Conservation (phyloP, 306 rosid species). For the Rosa multiflora region DNA sequence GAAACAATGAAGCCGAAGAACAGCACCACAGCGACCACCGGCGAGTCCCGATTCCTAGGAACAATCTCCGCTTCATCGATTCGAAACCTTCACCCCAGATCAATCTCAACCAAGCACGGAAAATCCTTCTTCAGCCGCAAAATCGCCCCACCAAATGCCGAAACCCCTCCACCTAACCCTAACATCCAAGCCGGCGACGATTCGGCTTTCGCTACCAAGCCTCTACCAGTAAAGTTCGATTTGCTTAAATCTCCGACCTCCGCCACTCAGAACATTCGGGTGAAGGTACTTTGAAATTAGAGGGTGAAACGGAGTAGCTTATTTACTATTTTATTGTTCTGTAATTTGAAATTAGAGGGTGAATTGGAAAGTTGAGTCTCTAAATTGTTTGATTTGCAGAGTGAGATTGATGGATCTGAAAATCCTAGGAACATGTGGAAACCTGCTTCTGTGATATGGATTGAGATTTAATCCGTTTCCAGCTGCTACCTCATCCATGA, state of each 20-base stretch:
- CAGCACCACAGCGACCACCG: slow-evolving; percentile 23
- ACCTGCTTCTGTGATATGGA: too few species aligned
- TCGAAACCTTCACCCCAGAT: slow-evolving; percentile 74
- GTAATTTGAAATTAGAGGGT: not conserved
- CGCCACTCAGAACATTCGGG: slow-evolving; percentile 30
- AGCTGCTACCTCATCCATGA: too few species aligned
- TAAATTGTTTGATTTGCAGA: slow-evolving; percentile 21
- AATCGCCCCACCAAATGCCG: slow-evolving; percentile 36
- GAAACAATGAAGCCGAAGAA: slow-evolving; percentile 42
- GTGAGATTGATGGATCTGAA: slow-evolving; percentile 17
- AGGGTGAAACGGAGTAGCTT: not conserved
- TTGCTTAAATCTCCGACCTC: slow-evolving; percentile 24
- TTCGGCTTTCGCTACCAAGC: slow-evolving; percentile 26
- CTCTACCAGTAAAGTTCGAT: slow-evolving; percentile 22
- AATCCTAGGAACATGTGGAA: too few species aligned
- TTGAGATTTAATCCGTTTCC: too few species aligned
- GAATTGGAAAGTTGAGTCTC: not conserved
- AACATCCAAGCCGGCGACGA: slow-evolving; percentile 45
- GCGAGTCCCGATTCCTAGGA: slow-evolving; percentile 56
- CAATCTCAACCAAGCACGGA: slow-evolving; percentile 53
- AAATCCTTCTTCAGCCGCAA: slow-evolving; percentile 42
- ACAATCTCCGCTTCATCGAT: slow-evolving; percentile 62
- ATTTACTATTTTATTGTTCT: not conserved
- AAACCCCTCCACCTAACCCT: slow-evolving; percentile 67
- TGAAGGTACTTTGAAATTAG: slow-evolving; percentile 52